These are phyloP conservation scores for Irpex sp. DNA, from an alignment of 1,284 basidiomycete species.

Conservation along the genomic window DNA sequence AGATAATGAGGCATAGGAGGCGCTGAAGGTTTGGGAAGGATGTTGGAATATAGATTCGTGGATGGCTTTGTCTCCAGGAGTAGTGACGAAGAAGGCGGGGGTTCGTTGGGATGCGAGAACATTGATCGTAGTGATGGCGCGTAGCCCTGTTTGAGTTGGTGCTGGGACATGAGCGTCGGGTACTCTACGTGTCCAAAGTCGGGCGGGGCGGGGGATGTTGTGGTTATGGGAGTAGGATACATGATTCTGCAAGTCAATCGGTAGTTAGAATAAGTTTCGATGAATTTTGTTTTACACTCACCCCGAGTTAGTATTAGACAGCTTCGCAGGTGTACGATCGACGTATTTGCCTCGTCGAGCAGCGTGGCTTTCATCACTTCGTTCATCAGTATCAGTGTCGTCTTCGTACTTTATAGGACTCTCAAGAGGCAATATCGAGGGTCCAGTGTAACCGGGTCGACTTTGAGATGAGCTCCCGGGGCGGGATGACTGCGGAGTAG, in stretches of 20 bases:
- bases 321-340: conserved; percentile 22
- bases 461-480: conserved; percentile 20
- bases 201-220: conserved; percentile 54
- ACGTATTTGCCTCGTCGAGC: background rate
- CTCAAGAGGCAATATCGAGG: conserved; percentile 40
- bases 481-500: conserved; percentile 25
- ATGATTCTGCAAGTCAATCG: conserved; percentile 12
- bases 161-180: conserved; percentile 63
- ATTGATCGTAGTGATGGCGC: conserved; percentile 54
- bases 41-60: conserved; percentile 19
- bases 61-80: conserved; percentile 24
- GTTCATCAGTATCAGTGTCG: conserved; percentile 27
- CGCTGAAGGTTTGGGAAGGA: conserved; percentile 21
- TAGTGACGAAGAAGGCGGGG: conserved; percentile 24
- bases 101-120: conserved; percentile 32
- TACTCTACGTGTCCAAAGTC: conserved; percentile 44
- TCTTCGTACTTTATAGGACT: conserved; percentile 38
- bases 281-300: conserved; percentile 15
- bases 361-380: conserved; percentile 10
- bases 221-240: conserved; percentile 48
- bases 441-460: conserved; percentile 22
- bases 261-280: conserved; percentile 14
- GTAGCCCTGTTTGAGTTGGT: conserved; percentile 69
- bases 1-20: conserved; percentile 24
- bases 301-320: conserved; percentile 18